phyloP scores from a whole-genome alignment of 805 yeast species.

The Metschnikowia borealis region DNA sequence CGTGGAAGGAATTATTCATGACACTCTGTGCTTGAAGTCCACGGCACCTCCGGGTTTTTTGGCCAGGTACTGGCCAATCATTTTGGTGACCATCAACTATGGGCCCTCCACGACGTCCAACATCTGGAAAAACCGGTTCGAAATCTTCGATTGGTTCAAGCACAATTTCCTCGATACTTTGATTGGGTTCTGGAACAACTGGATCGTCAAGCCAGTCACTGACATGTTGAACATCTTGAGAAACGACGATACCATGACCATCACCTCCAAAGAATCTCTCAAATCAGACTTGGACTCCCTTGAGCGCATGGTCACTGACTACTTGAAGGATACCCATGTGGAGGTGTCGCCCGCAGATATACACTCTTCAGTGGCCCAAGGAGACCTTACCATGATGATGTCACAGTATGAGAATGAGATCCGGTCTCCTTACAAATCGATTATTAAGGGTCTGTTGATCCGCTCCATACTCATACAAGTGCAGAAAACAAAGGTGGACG shows the following conservation, averaged over 20 bases:
- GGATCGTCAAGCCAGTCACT: conserved; percentile 75
- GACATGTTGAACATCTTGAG: conserved; percentile 77
- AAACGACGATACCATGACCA: conserved; percentile 73
- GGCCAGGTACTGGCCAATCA: conserved; percentile 62
- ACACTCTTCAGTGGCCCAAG: conserved; percentile 52
- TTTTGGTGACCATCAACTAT: conserved; percentile 38
- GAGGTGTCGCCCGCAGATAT: conserved; percentile 27
- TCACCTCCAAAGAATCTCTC: conserved; percentile 75
- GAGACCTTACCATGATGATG: conserved; percentile 79
- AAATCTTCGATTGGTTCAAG: conserved; percentile 53
- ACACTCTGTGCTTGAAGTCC: not conserved
- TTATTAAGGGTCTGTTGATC: conserved; percentile 66
- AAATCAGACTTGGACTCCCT: conserved; percentile 74
- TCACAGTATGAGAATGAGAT: conserved; percentile 75
- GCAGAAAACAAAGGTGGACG: conserved; percentile 96
- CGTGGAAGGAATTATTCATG: conserved; percentile 7
- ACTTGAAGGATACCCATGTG: conserved; percentile 37
- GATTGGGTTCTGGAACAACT: conserved; percentile 66
- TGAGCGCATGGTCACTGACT: conserved; percentile 84
- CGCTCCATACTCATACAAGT: conserved; percentile 81
- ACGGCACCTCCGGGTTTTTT: conserved; percentile 14
- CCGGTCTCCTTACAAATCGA: conserved; percentile 59
- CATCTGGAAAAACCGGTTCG: conserved; percentile 48
- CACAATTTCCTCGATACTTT: conserved; percentile 61
- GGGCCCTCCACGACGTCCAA: conserved; percentile 50